Percentiles rank a stretch among this genome's conserved stretches.
Conservation (phyloP, 2,329 filamentous ascomycete species). For the Meredithiella fracta region DNA sequence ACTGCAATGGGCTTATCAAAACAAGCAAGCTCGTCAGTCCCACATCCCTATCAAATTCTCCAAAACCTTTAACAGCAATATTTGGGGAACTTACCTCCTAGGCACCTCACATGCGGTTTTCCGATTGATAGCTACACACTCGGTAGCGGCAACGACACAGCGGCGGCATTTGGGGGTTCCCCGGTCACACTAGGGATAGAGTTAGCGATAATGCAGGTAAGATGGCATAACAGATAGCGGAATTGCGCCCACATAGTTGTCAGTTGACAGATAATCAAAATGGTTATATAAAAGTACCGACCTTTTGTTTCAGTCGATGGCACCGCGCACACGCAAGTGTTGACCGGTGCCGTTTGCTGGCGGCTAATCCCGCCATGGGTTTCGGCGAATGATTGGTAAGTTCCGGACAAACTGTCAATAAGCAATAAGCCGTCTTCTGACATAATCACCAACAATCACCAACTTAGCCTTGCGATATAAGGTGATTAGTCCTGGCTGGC, state of each 20-base stretch:
- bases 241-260: too few species aligned
- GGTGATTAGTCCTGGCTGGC: too few species aligned
- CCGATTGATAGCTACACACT: slow-evolving; percentile 15
- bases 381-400: neutral
- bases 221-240: too few species aligned
- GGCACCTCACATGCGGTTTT: slow-evolving; percentile 14
- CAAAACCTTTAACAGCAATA: neutral
- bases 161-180: slow-evolving; percentile 14
- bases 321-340: slow-evolving; percentile 15
- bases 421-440: neutral
- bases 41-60: neutral
- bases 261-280: too few species aligned
- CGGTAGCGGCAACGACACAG: slow-evolving; percentile 13
- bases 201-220: neutral
- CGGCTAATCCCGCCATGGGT: neutral
- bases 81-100: slow-evolving; percentile 10
- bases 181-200: slow-evolving; percentile 13
- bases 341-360: slow-evolving; percentile 5
- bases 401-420: neutral
- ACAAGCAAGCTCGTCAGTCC: too few species aligned
- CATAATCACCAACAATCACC: too few species aligned
- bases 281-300: too few species aligned
- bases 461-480: too few species aligned
- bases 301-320: slow-evolving; percentile 14
- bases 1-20: neutral